A percentile compares a stretch with the other conserved stretches of the same genome.
Evolutionary conservation across 176 grass and related monocot species (phyloP).

Genomic region (Hordeum marinum): DNA sequence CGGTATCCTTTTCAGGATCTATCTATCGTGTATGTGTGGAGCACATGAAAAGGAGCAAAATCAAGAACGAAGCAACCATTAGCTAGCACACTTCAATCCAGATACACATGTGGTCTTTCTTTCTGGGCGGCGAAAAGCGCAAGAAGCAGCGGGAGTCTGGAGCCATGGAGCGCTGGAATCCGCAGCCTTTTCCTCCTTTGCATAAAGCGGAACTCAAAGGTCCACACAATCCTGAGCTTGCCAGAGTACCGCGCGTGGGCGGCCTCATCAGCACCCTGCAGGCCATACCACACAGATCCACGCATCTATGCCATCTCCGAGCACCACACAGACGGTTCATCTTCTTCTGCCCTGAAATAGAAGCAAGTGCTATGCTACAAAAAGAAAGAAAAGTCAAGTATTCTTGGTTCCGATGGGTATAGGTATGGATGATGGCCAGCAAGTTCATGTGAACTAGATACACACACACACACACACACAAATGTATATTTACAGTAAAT

Average conservation of each 20-base stretch:
- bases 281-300: too few species aligned
- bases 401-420: background rate
- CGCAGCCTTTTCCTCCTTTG: background rate
- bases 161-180: background rate
- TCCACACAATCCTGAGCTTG: background rate
- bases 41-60: slow-evolving; percentile 1
- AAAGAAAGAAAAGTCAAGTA: background rate
- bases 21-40: background rate
- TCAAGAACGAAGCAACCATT: background rate
- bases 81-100: background rate
- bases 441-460: background rate
- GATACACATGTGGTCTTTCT: background rate
- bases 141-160: background rate
- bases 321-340: too few species aligned
- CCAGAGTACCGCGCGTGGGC: background rate
- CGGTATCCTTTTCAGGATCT: background rate
- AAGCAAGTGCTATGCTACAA: background rate
- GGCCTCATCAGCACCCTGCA: background rate
- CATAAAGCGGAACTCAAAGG: background rate
- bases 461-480: background rate
- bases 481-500: too few species aligned
- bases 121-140: background rate
- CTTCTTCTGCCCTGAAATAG: background rate
- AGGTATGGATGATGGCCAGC: background rate
- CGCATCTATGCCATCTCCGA: too few species aligned